Percentiles rank a stretch among this genome's conserved stretches.
phyloP scores from a whole-genome alignment of 441 rosid genomes.

The Rhodomyrtus psidioides region DNA sequence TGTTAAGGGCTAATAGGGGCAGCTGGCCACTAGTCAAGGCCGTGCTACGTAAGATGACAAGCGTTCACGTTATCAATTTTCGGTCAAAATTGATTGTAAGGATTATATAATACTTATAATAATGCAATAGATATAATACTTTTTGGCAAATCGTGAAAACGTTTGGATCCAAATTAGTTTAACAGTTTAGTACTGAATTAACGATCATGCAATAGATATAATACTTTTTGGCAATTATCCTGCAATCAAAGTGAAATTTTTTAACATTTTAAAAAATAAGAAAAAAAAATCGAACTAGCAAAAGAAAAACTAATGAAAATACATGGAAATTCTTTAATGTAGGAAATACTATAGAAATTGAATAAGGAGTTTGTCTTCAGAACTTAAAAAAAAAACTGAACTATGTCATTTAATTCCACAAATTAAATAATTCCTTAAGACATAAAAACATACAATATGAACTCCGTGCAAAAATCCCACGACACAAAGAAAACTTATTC shows the following conservation, averaged over 20 bases:
- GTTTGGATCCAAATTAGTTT: too few species aligned
- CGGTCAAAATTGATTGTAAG: too few species aligned
- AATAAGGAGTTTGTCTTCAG: neutral
- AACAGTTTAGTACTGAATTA: too few species aligned
- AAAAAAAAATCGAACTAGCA: neutral
- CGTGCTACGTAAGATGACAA: too few species aligned
- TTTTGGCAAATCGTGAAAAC: too few species aligned
- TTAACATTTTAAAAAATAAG: neutral
- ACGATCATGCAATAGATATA: too few species aligned
- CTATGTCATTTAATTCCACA: neutral
- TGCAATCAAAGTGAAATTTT: neutral
- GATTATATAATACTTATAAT: too few species aligned
- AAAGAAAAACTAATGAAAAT: neutral
- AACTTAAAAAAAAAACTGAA: fast-evolving
- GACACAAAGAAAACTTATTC: neutral
- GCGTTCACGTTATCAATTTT: too few species aligned
- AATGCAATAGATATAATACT: too few species aligned
- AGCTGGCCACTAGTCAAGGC: too few species aligned
- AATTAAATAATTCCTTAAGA: neutral
- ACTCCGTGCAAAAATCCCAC: neutral
- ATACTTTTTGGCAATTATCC: too few species aligned
- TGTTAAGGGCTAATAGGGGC: too few species aligned
- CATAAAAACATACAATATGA: neutral
- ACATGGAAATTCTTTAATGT: neutral
- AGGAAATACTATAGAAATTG: neutral